Evolutionary conservation across 495 filamentous ascomycete genomes (phyloP).

Genomic region (Aspergillus campestris): DNA sequence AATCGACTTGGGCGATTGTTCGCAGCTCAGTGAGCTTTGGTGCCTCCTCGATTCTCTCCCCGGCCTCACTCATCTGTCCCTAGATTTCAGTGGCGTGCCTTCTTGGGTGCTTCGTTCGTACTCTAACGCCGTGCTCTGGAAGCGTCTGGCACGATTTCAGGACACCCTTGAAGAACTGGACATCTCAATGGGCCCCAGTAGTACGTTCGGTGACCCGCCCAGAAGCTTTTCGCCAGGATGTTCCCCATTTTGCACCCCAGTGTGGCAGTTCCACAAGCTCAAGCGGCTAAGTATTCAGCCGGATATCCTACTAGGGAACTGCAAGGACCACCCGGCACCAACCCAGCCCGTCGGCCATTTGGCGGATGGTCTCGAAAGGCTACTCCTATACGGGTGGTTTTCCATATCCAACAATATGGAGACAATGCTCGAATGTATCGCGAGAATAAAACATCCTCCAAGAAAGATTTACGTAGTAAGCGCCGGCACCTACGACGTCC

Average conservation of each 20-base stretch:
- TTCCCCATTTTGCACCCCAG: neutral
- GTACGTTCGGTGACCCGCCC: neutral
- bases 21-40: neutral
- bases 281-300: constrained; percentile 1
- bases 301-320: neutral
- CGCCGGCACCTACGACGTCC: too few species aligned
- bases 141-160: neutral
- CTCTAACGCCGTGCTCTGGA: neutral
- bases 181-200: too few species aligned
- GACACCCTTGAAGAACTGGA: neutral
- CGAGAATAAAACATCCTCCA: too few species aligned
- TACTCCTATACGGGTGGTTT: constrained; percentile 1
- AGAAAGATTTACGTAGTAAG: too few species aligned
- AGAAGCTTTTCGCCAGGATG: neutral
- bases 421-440: too few species aligned
- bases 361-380: neutral
- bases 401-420: too few species aligned
- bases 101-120: neutral
- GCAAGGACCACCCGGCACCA: neutral
- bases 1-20: neutral
- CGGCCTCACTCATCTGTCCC: neutral
- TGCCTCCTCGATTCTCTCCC: neutral
- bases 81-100: neutral
- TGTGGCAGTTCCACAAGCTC: neutral
- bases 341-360: neutral